A percentile compares a stretch with the other conserved stretches of the same genome.
phyloP scores from a whole-genome alignment of 306 rosid species.

The Lagenaria siceraria region DNA sequence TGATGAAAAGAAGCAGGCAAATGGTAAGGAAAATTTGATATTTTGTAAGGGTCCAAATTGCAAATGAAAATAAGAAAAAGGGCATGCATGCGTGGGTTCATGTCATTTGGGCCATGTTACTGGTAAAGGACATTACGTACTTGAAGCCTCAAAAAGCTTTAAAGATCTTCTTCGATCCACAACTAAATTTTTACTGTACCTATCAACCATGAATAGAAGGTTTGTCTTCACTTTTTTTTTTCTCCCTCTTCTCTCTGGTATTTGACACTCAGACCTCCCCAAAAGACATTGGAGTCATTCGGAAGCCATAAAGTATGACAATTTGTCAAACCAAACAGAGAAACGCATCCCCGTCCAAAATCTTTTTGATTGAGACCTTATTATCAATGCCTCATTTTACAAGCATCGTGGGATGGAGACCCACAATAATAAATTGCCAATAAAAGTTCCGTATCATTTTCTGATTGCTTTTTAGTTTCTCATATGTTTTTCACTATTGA shows the following conservation, averaged over 20 bases:
- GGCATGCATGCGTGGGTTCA: slow-evolving; percentile 12
- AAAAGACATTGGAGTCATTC: slow-evolving; percentile 17
- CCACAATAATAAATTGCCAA: not conserved
- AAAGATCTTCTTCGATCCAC: slow-evolving; percentile 37
- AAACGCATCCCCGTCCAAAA: slow-evolving; percentile 23
- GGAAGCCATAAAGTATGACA: slow-evolving; percentile 13
- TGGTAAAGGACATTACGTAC: slow-evolving; percentile 42
- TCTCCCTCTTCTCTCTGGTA: not conserved
- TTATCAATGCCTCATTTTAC: not conserved
- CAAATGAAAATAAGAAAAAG: slow-evolving; percentile 10
- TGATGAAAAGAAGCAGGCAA: not conserved
- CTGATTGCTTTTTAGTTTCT: not conserved
- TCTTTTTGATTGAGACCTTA: slow-evolving; percentile 30
- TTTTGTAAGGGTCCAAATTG: not conserved
- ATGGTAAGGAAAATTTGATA: not conserved
- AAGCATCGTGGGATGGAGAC: not conserved
- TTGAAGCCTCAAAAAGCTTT: slow-evolving; percentile 29
- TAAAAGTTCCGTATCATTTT: not conserved
- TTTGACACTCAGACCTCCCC: not conserved
- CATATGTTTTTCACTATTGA: not conserved
- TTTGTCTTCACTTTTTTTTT: not conserved
- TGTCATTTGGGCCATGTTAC: slow-evolving; percentile 23
- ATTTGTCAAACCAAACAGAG: slow-evolving; percentile 28
- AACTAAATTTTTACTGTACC: slow-evolving; percentile 18
- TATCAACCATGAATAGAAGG: slow-evolving; percentile 1